Percentiles rank a stretch among this genome's conserved stretches.
Conservation (phyloP, 108 stramenopile genomes). For the Skeletonema costatum region DNA sequence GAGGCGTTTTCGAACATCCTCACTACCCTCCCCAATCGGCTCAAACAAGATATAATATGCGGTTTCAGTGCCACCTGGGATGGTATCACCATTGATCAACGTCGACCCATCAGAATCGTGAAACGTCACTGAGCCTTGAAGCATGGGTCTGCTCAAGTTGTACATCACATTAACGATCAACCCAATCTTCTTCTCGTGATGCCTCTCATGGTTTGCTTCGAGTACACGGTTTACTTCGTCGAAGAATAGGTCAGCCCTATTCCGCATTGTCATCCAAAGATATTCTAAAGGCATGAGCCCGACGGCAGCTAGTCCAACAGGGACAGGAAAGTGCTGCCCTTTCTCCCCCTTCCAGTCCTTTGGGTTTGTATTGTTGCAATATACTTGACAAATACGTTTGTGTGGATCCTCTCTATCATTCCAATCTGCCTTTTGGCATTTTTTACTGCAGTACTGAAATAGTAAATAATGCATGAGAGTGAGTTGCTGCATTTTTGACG, state of each 20-base stretch:
- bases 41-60: neutral
- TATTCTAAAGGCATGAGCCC: neutral
- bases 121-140: neutral
- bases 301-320: neutral
- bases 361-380: neutral
- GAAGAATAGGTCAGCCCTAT: neutral
- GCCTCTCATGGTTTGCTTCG: neutral
- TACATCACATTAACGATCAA: neutral
- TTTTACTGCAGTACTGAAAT: neutral
- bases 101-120: neutral
- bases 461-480: neutral
- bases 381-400: neutral
- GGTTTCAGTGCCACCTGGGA: neutral
- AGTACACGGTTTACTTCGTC: neutral
- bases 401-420: neutral
- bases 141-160: neutral
- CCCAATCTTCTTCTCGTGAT: neutral
- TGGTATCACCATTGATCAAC: neutral
- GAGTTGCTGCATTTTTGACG: neutral
- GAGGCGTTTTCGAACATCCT: neutral
- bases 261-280: neutral
- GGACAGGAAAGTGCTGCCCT: neutral
- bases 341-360: neutral
- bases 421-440: conserved; percentile 1
- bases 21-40: neutral